Base-by-base conservation (phyloP, 2,329 filamentous ascomycete species). In the Coniochaeta prunicola region DNA sequence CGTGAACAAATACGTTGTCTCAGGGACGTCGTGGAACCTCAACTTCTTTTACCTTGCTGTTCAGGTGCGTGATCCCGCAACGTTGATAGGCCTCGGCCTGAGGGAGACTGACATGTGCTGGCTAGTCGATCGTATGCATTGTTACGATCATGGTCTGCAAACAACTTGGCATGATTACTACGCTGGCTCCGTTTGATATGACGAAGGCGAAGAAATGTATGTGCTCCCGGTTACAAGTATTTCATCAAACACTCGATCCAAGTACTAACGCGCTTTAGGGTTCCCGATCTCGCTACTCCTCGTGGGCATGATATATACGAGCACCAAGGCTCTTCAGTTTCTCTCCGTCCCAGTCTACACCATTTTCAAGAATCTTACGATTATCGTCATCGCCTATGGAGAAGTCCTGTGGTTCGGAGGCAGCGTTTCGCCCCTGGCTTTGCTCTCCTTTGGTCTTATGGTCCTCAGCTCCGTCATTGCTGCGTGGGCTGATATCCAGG, bases 281-380 rank as follows among this genome's bases (percentile, higher is more conserved):
- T 96, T 97, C 70, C 94, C 94, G 55, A 91, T 99, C 69, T 96
- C 94, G 59, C 80, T 97, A 58, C 89, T 97, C 62, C 87, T 99
- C 64, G 94, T 97, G 70, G 92, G 92, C 72, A 99, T 97, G 94
- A 97, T 99, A 76, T 99, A 97, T 77, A 97, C 94, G 58, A 88
- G 91, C 69, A 94, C 91, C 69, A 97, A 97, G 79, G 92, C 94
- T 21, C 86, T 99, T 53, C 92, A 97, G 76, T 97, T 88, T 76
- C 89, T 99, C 62, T 97, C 92, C 33, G 96, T 99, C 59, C 94
- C 94, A 26, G 94, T 99, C 28, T 99, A 99, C 78, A 99, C 94
- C 59, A 99, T 99, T 73, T 99, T 99, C 84, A 99, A 99, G 84
- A 99, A 99, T 78, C 76, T 99, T 79, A 97, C 94, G 62, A 99